phyloP scores from a whole-genome alignment of 2,329 filamentous ascomycete genomes.

The Annulohypoxylon truncatum region DNA sequence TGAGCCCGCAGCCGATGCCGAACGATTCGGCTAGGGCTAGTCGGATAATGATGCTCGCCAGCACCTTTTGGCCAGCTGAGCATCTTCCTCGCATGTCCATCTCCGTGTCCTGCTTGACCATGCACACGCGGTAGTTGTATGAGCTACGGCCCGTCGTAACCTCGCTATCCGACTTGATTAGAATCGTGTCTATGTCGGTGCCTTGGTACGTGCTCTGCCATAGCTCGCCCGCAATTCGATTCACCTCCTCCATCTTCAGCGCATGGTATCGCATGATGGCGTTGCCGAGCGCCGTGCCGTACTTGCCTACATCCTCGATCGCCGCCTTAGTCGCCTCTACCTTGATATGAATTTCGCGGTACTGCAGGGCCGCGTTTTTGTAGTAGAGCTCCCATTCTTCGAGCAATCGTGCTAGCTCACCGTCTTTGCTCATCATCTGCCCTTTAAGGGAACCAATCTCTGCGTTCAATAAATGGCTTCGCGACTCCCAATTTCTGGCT shows the following conservation, averaged over 20 bases:
- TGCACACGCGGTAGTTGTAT: constrained; percentile 98
- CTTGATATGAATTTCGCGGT: constrained; percentile 88
- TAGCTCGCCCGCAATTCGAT: constrained; percentile 92
- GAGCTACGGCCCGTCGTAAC: constrained; percentile 76
- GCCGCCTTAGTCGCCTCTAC: constrained; percentile 93
- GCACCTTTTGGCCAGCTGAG: constrained; percentile 94
- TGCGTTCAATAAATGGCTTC: constrained; percentile 76
- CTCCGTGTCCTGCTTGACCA: constrained; percentile 96
- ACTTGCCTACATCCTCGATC: constrained; percentile 88
- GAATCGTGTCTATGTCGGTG: constrained; percentile 95
- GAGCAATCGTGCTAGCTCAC: constrained; percentile 77
- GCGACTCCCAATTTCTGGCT: constrained; percentile 73
- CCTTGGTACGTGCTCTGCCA: constrained; percentile 98
- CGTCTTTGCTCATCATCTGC: constrained; percentile 84
- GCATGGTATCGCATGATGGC: constrained; percentile 98
- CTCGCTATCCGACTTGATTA: constrained; percentile 93
- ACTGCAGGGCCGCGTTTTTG: constrained; percentile 81
- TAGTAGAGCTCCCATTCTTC: constrained; percentile 88
- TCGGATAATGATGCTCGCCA: constrained; percentile 97
- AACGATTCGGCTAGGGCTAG: constrained; percentile 96
- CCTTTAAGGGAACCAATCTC: constrained; percentile 81
- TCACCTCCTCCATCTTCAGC: constrained; percentile 98
- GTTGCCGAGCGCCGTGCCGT: constrained; percentile 86
- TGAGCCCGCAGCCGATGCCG: constrained; percentile 93
- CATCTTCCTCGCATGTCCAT: constrained; percentile 99